phyloP scores from a whole-genome alignment of 2,329 filamentous ascomycete species.

The Cladosporium velox region DNA sequence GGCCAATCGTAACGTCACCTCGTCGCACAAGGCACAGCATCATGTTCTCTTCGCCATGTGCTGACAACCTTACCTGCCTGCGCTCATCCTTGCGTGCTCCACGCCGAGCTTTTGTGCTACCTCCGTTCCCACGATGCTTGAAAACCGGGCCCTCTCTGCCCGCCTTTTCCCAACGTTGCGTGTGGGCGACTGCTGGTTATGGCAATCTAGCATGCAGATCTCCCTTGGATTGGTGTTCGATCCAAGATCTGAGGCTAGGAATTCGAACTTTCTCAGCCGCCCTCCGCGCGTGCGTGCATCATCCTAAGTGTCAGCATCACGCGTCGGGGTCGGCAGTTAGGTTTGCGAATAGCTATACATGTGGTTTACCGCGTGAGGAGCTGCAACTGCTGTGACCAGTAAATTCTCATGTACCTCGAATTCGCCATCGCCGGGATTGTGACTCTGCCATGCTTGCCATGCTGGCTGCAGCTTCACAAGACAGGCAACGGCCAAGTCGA shows the following conservation, averaged over 20 bases:
- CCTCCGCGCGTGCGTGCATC: background rate
- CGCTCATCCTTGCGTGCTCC: background rate
- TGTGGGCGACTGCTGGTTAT: background rate
- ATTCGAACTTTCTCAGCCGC: background rate
- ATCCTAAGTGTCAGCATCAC: background rate
- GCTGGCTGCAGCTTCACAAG: background rate
- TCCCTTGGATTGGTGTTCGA: background rate
- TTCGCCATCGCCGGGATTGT: background rate
- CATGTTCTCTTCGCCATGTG: background rate
- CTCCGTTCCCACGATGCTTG: constrained; percentile 4
- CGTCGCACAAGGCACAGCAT: constrained; percentile 7
- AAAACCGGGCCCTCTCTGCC: background rate
- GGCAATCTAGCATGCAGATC: background rate
- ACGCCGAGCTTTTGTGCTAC: constrained; percentile 9
- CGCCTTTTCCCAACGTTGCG: background rate
- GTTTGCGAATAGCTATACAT: background rate
- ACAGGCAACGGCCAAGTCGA: background rate
- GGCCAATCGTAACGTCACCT: constrained; percentile 12
- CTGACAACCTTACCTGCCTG: background rate
- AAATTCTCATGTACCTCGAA: background rate
- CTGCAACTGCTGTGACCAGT: background rate
- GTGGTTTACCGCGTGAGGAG: background rate
- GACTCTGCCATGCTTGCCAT: background rate
- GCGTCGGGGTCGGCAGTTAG: background rate
- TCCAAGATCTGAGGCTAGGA: background rate